These are phyloP conservation scores for Ustilago cynodontis DNA, from an alignment of 1,284 basidiomycete species.

Conservation along the genomic window DNA sequence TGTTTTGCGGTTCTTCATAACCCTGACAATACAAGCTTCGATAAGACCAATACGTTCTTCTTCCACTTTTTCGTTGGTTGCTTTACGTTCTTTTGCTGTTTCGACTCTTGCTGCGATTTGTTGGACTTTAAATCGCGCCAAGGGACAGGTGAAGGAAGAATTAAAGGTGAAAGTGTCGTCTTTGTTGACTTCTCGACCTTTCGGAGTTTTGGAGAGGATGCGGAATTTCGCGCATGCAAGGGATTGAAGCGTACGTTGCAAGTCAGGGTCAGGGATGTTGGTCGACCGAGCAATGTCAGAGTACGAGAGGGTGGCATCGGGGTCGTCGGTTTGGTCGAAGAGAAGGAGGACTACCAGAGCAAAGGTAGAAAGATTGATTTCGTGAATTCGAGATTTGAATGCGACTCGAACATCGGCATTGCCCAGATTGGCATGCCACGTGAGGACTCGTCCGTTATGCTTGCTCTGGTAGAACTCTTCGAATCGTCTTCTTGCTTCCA, in stretches of 20 bases:
- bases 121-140: constrained; percentile 93
- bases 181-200: constrained; percentile 81
- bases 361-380: constrained; percentile 92
- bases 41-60: constrained; percentile 91
- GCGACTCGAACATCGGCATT: constrained; percentile 87
- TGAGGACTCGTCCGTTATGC: constrained; percentile 89
- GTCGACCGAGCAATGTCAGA: constrained; percentile 48
- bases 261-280: constrained; percentile 79
- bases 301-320: constrained; percentile 39
- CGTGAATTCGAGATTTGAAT: constrained; percentile 85
- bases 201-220: constrained; percentile 89
- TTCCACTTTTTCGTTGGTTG: constrained; percentile 90
- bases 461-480: constrained; percentile 89
- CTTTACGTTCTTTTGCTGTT: constrained; percentile 85
- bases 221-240: constrained; percentile 97
- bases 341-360: constrained; percentile 88
- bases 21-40: constrained; percentile 89
- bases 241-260: constrained; percentile 92
- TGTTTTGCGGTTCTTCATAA: constrained; percentile 96
- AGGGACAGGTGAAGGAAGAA: constrained; percentile 79
- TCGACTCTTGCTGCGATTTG: constrained; percentile 90
- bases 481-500: constrained; percentile 75
- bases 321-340: constrained; percentile 77
- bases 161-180: constrained; percentile 93
- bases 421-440: constrained; percentile 93